Conservation (phyloP, 805 yeast species). For the Zygoascus tannicola region DNA sequence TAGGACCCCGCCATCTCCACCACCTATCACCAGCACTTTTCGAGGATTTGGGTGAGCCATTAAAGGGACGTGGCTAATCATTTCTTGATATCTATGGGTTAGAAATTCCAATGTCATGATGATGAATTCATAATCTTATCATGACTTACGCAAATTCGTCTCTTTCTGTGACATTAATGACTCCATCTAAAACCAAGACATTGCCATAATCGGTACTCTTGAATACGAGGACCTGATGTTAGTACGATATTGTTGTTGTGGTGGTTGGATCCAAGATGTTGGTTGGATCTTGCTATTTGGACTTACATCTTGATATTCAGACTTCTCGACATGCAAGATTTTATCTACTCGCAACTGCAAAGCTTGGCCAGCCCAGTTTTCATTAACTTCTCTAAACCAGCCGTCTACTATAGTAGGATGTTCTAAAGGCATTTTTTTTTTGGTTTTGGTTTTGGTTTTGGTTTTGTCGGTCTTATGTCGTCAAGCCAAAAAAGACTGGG, state of each 20-base stretch:
- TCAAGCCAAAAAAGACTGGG: neutral
- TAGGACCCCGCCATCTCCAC: constrained; percentile 98
- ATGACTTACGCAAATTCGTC: constrained; percentile 68
- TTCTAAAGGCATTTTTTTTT: neutral
- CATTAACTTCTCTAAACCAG: constrained; percentile 93
- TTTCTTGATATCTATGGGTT: constrained; percentile 65
- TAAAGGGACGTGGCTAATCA: constrained; percentile 90
- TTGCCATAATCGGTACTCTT: constrained; percentile 91
- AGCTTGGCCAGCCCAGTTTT: constrained; percentile 99
- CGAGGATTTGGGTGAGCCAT: constrained; percentile 93
- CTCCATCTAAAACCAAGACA: constrained; percentile 89
- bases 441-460: neutral
- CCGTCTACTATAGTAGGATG: constrained; percentile 44
- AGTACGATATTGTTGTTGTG: too few relatives aligned
- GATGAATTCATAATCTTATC: too few relatives aligned
- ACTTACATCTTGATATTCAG: constrained; percentile 76
- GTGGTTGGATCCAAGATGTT: neutral
- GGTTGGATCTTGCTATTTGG: neutral
- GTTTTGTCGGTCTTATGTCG: neutral
- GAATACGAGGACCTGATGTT: constrained; percentile 54
- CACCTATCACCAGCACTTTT: constrained; percentile 90
- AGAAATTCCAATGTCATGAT: too few relatives aligned
- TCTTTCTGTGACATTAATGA: constrained; percentile 92
- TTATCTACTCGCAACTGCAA: constrained; percentile 84
- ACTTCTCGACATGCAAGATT: constrained; percentile 73